Evolutionary conservation across 345 rosid genomes (phyloP), one percentile per base, ranked within the genome.

Genomic region (Euphorbia peplus): DNA sequence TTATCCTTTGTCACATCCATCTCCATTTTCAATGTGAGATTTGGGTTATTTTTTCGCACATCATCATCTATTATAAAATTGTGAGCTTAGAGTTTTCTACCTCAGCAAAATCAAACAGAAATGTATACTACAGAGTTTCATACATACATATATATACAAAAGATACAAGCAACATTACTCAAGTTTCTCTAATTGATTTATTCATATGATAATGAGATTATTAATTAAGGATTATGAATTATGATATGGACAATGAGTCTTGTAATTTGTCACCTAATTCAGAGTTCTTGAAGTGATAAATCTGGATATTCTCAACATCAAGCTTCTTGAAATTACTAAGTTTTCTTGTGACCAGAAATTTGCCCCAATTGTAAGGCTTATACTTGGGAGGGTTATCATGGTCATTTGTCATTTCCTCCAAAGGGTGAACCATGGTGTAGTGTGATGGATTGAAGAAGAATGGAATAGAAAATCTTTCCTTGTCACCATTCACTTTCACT

Each of bases 401-500:
- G 21, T 73, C 78, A 24, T 35, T 59, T 12, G 60, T 39, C 46
- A 78, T 70, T 74, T 84, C 83, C 30, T 76, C 82, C 64, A 79
- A 67, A 18, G 88, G 84, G 76, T 73, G 60, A 51, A 83, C 78
- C n/a, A 15, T 18, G 14, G 76, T 75, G 41, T 64, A 60, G 67
- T 79, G 82, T 5, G 85, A 52, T 0, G 85, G 85, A 69, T 6
- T 35, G 65, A 85, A 73, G 83, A 83, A 83, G 28, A 48, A 81
- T 0, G 86, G 83, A 46, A 81, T 52, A 0, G 89, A 79, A 73
- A 79, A 79, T 44, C 89, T 83, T 75, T 83, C 85, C 68, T 54
- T 75, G 44, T 79, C 73, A 13, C 76, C 56, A 67, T 83, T 83
- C 77, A 81, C 85, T 68, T 70, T 66, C 7, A 72, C 86, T 50